Percentiles rank a stretch among this genome's conserved stretches.
These are phyloP conservation scores for Coemansia sp. DNA, from an alignment of 192 early-diverging fungal genomes.

Conservation along the genomic window DNA sequence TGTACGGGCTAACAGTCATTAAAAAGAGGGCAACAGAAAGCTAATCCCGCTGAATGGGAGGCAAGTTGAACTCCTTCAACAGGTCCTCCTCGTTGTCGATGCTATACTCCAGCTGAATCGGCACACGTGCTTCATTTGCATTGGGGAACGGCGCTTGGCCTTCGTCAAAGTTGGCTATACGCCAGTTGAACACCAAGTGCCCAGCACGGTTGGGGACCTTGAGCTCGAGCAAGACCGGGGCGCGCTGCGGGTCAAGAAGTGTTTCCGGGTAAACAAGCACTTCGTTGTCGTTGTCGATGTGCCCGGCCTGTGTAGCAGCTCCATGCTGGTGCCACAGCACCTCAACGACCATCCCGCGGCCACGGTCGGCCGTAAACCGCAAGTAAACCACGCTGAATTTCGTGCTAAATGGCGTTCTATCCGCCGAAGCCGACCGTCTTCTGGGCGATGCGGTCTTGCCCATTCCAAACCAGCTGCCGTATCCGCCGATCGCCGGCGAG, in stretches of 20 bases:
- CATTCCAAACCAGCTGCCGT: constrained; percentile 48
- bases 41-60: constrained; percentile 30
- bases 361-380: constrained; percentile 45
- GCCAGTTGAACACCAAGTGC: constrained; percentile 44
- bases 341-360: constrained; percentile 48
- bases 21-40: neutral
- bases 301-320: constrained; percentile 8
- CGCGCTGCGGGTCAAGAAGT: constrained; percentile 49
- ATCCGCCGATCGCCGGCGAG: constrained; percentile 24
- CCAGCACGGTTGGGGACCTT: constrained; percentile 45
- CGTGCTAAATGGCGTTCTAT: neutral
- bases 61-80: constrained; percentile 29
- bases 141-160: constrained; percentile 51
- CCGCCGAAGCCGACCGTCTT: neutral
- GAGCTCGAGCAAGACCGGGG: constrained; percentile 44
- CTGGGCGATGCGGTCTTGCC: constrained; percentile 20
- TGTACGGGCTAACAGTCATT: neutral
- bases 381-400: constrained; percentile 26
- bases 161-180: constrained; percentile 53
- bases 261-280: constrained; percentile 44
- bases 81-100: constrained; percentile 45
- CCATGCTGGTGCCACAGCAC: constrained; percentile 35
- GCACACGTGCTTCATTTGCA: constrained; percentile 44
- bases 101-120: constrained; percentile 48
- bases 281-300: constrained; percentile 25